These are phyloP conservation scores for Talaromyces liani DNA, from an alignment of 495 filamentous ascomycete genomes.

Conservation along the genomic window DNA sequence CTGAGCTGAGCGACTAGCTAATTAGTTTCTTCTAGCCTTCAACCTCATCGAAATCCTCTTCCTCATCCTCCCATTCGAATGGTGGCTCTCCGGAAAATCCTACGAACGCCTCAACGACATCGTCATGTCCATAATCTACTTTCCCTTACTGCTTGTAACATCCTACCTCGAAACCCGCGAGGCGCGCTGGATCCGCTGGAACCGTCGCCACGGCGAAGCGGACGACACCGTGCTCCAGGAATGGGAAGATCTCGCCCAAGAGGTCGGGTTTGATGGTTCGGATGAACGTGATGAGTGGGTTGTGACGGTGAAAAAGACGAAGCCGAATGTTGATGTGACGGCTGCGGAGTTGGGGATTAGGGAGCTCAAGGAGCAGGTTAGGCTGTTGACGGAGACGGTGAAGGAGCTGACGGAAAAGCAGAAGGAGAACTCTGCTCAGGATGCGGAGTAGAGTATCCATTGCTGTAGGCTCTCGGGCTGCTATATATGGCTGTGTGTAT, in stretches of 20 bases:
- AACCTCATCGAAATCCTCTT: conserved; percentile 86
- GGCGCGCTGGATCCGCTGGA: conserved; percentile 59
- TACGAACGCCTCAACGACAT: conserved; percentile 80
- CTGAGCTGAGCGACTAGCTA: background rate
- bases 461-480: background rate
- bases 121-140: conserved; percentile 83
- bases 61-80: conserved; percentile 79
- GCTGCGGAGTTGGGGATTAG: conserved; percentile 58
- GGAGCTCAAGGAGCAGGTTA: conserved; percentile 61
- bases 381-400: conserved; percentile 56
- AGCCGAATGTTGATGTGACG: conserved; percentile 71
- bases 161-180: conserved; percentile 66
- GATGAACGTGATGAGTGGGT: conserved; percentile 58
- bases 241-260: conserved; percentile 75
- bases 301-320: conserved; percentile 62
- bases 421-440: background rate
- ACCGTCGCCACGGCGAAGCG: conserved; percentile 72
- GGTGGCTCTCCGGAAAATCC: conserved; percentile 67
- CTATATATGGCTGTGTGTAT: background rate
- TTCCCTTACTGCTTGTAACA: conserved; percentile 71
- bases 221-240: conserved; percentile 86
- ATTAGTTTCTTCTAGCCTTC: conserved; percentile 40
- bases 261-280: conserved; percentile 70
- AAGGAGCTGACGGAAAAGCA: conserved; percentile 28
- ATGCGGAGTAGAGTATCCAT: background rate